Base-by-base conservation (phyloP, 2,329 filamentous ascomycete genomes). In the Aspergillus sp. region DNA sequence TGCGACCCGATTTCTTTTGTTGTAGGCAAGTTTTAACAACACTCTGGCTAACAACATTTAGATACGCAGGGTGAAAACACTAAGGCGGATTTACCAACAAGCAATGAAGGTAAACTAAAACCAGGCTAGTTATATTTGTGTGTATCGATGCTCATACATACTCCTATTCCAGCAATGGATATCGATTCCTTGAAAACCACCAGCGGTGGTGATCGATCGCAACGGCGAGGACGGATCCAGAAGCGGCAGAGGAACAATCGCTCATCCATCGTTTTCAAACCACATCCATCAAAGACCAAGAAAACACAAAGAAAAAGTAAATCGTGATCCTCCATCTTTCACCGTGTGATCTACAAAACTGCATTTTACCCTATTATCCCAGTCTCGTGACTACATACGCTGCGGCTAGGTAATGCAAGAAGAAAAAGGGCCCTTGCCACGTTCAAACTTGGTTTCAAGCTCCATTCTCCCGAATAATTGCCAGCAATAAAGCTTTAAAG, bases 231-330 rank as follows among this genome's bases (percentile, higher is more conserved):
- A n/a, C 70, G 74, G 52, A 69, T 78, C 55, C 73, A 74, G 48
- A 79, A 77, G 61, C 70, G 68, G 58, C 67, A 70, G 48, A 72
- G 70, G 45, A 70, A 70, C 57, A 68, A 68, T 35, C 71, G 71
- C 50, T 69, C 71, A 51, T 73, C 73, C 9, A 77, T 78, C 56
- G 71, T 76, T 11, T 79, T 79, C 57, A 64, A 68, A 43, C 56
- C 68, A 45, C 70, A 67, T 49, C 64, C 67, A 48, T 67, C 67
- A 25, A 70, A 76, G 61, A 55, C 56, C 27, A 70, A 71, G 62
- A 71, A 67, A 61, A 54, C 60, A 14, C 57, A 68, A 5, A 73
- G 70, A 63, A 74, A 56, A 75, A 72, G 57, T 76, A 63, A 66
- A 35, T 12, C 5, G 8, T 6, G 27, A 35, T 23, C 7, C 14